Evolutionary conservation across 257 asterid species (phyloP).

Genomic region (Solanum bulbocastanum): DNA sequence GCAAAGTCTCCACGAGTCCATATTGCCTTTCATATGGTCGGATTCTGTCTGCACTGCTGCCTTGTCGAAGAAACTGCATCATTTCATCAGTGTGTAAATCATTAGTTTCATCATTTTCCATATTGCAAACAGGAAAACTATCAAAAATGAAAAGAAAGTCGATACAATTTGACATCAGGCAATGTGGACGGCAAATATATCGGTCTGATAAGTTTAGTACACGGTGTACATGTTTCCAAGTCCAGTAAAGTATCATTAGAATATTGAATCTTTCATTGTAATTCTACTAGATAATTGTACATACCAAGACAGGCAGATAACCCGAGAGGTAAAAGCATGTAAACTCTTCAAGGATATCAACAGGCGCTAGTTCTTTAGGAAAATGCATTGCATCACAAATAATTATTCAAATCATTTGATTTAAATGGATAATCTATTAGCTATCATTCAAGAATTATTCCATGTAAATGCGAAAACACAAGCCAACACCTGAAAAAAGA

Average conservation of each 20-base stretch:
- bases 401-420: neutral
- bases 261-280: neutral
- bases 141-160: neutral
- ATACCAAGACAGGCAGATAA: neutral
- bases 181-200: neutral
- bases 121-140: neutral
- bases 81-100: neutral
- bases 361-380: neutral
- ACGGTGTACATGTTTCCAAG: neutral
- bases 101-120: neutral
- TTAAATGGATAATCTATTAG: neutral
- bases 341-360: neutral
- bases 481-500: neutral
- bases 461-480: neutral
- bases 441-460: neutral
- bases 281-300: neutral
- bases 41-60: slow-evolving; percentile 39
- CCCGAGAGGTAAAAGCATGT: neutral
- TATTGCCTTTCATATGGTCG: slow-evolving; percentile 17
- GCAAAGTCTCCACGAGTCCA: slow-evolving; percentile 52
- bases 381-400: neutral
- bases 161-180: neutral
- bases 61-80: slow-evolving; percentile 54
- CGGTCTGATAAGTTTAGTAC: neutral
- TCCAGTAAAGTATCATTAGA: neutral